These are phyloP conservation scores for Dioszegia crocea DNA, from an alignment of 768 basidiomycete species.

Conservation along the genomic window DNA sequence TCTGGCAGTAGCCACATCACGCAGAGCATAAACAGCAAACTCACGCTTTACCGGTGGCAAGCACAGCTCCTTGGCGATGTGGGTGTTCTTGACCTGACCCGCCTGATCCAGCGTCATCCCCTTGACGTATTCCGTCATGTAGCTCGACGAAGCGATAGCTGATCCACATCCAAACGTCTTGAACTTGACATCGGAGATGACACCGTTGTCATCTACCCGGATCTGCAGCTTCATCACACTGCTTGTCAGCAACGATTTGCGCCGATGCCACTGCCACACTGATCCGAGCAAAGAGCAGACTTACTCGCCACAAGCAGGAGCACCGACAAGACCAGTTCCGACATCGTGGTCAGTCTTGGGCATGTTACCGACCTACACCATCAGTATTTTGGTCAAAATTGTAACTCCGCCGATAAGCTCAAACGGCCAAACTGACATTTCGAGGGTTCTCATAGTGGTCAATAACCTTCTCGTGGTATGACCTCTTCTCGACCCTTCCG, in stretches of 20 bases:
- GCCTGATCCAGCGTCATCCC: slow-evolving; percentile 91
- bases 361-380: slow-evolving; percentile 82
- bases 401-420: background rate
- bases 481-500: slow-evolving; percentile 53
- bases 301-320: slow-evolving; percentile 86
- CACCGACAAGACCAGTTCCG: slow-evolving; percentile 95
- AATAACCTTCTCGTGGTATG: slow-evolving; percentile 87
- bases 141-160: slow-evolving; percentile 87
- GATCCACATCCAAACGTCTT: slow-evolving; percentile 99
- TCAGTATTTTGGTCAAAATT: slow-evolving; percentile 46
- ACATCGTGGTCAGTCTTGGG: slow-evolving; percentile 87
- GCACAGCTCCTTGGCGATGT: slow-evolving; percentile 95
- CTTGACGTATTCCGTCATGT: slow-evolving; percentile 98
- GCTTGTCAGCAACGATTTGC: background rate
- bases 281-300: slow-evolving; percentile 9
- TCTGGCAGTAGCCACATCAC: too few species aligned
- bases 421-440: slow-evolving; percentile 64
- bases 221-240: slow-evolving; percentile 98
- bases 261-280: background rate
- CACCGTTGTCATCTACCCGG: slow-evolving; percentile 77
- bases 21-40: background rate
- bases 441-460: slow-evolving; percentile 91
- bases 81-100: slow-evolving; percentile 95
- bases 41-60: slow-evolving; percentile 83
- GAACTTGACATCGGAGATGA: slow-evolving; percentile 98